A percentile compares a stretch with the other conserved stretches of the same genome.
These are phyloP conservation scores for Myriosclerotinia scirpicola DNA, from an alignment of 2,329 filamentous ascomycete genomes.

Conservation along the genomic window DNA sequence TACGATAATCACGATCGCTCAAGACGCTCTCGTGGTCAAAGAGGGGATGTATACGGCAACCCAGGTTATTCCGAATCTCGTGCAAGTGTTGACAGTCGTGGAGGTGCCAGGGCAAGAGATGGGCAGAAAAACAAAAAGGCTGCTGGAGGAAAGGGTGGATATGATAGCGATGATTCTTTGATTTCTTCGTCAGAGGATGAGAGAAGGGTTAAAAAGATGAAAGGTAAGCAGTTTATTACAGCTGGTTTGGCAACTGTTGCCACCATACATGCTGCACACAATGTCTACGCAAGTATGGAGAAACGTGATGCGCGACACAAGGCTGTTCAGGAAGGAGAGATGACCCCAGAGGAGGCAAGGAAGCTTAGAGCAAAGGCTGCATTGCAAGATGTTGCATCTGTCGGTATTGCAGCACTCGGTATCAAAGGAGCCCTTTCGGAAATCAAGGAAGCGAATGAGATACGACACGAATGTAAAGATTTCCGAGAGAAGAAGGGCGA, in stretches of 20 bases:
- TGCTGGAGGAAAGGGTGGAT: constrained; percentile 37
- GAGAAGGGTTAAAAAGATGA: constrained; percentile 60
- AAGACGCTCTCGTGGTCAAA: constrained; percentile 9
- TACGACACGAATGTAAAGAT: constrained; percentile 55
- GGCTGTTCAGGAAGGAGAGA: constrained; percentile 62
- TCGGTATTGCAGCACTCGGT: constrained; percentile 66
- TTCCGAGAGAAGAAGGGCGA: constrained; percentile 52
- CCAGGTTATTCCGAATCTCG: constrained; percentile 38
- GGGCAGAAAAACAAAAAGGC: constrained; percentile 35
- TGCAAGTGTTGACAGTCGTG: constrained; percentile 32
- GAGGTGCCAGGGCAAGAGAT: constrained; percentile 31
- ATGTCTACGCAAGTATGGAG: constrained; percentile 62
- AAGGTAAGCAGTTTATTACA: constrained; percentile 65
- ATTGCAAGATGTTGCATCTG: constrained; percentile 62
- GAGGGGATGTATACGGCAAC: constrained; percentile 37
- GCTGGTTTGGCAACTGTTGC: constrained; percentile 66
- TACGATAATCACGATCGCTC: constrained; percentile 33
- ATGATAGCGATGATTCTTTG: constrained; percentile 50
- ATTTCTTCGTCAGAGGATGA: constrained; percentile 63
- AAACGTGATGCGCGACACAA: constrained; percentile 61
- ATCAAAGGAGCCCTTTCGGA: constrained; percentile 64
- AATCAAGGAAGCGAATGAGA: constrained; percentile 67
- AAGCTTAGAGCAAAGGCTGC: constrained; percentile 63
- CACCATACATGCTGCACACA: constrained; percentile 68
- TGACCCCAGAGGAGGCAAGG: constrained; percentile 60